Evolutionary conservation across 225 moss, liverwort and hornwort genomes (phyloP).

Genomic region (Sphagnum tenellum): DNA sequence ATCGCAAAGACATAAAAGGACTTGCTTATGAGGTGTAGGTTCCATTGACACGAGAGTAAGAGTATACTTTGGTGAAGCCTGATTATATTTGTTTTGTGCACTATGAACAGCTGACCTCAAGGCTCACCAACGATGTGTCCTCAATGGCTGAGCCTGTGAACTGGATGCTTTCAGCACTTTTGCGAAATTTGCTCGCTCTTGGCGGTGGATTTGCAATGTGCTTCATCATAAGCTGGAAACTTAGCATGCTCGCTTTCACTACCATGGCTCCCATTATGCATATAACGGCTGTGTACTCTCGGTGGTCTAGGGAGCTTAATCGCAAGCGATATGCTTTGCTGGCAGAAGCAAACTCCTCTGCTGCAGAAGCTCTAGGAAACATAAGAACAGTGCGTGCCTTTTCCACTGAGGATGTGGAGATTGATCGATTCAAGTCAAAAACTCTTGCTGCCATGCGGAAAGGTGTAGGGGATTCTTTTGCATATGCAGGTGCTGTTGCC

Average conservation of each 20-base stretch:
- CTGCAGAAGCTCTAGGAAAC: conserved; percentile 93
- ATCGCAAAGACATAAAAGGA: no score
- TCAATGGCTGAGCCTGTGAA: conserved; percentile 99
- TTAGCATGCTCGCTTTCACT: conserved; percentile 98
- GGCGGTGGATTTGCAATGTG: conserved; percentile 79
- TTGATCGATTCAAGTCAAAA: conserved; percentile 84
- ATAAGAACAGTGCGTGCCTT: conserved; percentile 95
- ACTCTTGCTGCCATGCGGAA: conserved; percentile 84
- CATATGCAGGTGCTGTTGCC: conserved; percentile 95
- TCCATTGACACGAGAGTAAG: no score
- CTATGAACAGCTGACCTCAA: conserved; percentile 53
- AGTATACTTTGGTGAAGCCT: no score
- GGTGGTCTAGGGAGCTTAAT: conserved; percentile 97
- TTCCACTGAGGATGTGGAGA: conserved; percentile 93
- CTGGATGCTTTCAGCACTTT: conserved; percentile 93
- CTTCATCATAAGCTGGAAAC: conserved; percentile 94
- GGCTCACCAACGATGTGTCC: conserved; percentile 96
- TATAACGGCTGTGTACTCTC: conserved; percentile 93
- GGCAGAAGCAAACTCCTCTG: conserved; percentile 95
- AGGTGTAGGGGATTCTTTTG: conserved; percentile 90
- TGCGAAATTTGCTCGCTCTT: conserved; percentile 73
- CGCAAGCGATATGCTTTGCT: conserved; percentile 93
- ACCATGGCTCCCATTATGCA: conserved; percentile 99
- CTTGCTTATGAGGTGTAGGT: no score
- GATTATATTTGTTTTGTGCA: no score